These are phyloP conservation scores for Oryza coarctata DNA, from an alignment of 176 grass and related monocot genomes.

Conservation along the genomic window DNA sequence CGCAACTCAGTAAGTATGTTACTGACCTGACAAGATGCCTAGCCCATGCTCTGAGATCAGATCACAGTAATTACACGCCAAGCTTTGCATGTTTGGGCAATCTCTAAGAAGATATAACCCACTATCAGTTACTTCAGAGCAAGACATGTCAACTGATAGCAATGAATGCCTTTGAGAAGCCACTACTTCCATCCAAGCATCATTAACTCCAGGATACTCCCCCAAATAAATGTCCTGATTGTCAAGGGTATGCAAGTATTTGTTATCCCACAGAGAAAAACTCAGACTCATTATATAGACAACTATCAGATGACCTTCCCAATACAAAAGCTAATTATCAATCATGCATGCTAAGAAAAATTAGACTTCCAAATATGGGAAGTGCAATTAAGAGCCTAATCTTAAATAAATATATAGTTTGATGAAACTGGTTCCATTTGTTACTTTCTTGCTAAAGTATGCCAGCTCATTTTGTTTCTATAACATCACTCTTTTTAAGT, in stretches of 20 bases:
- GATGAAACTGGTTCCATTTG: neutral
- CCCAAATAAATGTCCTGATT: conserved; percentile 72
- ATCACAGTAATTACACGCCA: conserved; percentile 89
- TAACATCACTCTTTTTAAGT: neutral
- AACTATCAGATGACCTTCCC: neutral
- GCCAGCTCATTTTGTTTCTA: neutral
- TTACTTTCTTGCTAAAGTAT: neutral
- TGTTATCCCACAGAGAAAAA: neutral
- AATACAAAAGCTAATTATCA: neutral
- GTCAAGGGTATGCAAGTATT: conserved; percentile 2
- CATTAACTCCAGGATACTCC: conserved; percentile 88
- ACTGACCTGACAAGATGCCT: conserved; percentile 65
- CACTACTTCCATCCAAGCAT: conserved; percentile 85
- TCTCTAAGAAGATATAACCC: conserved; percentile 68
- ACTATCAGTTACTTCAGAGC: conserved; percentile 77
- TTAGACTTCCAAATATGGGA: neutral
- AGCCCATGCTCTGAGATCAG: conserved; percentile 68
- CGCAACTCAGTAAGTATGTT: neutral
- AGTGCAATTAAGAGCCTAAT: neutral
- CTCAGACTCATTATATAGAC: neutral
- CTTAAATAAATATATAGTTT: conserved; percentile 14
- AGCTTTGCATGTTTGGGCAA: conserved; percentile 66
- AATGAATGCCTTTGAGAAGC: conserved; percentile 85
- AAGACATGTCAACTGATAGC: conserved; percentile 84
- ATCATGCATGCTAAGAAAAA: neutral